Percentiles rank a stretch among this genome's conserved stretches.
phyloP scores from a whole-genome alignment of 75 land plant genomes.

The Chamaecyparis obtusa region DNA sequence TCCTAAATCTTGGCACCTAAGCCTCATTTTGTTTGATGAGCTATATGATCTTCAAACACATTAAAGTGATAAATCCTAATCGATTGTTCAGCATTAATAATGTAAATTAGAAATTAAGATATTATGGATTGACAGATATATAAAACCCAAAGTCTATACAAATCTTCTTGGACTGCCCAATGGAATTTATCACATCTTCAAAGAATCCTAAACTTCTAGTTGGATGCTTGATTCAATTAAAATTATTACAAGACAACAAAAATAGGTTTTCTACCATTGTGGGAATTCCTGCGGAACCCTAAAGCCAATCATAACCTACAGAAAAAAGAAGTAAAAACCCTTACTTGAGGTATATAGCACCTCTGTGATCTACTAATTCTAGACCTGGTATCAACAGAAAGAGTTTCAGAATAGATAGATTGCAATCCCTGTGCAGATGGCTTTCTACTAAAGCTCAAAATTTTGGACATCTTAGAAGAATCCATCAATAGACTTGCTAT shows the following conservation, averaged over 20 bases:
- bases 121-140: neutral
- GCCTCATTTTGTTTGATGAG: neutral
- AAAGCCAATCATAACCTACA: neutral
- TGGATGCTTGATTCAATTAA: too few species aligned
- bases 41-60: neutral
- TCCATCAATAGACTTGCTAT: conserved; percentile 23
- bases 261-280: neutral
- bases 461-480: conserved; percentile 18
- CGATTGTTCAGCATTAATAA: too few species aligned
- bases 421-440: conserved; percentile 20
- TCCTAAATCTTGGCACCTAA: neutral
- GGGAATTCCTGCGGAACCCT: neutral
- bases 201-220: too few species aligned
- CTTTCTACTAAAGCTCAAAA: conserved; percentile 46
- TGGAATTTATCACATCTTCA: too few species aligned
- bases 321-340: neutral
- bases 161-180: too few species aligned
- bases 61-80: neutral
- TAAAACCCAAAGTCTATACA: neutral
- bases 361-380: conserved; percentile 9
- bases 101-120: too few species aligned
- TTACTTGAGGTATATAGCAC: conserved; percentile 30
- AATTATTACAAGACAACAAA: too few species aligned
- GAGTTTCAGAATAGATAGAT: neutral
- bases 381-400: conserved; percentile 11